These are phyloP conservation scores for Wallacemonas rigidus DNA, from an alignment of 208 protist genomes.

Conservation along the genomic window DNA sequence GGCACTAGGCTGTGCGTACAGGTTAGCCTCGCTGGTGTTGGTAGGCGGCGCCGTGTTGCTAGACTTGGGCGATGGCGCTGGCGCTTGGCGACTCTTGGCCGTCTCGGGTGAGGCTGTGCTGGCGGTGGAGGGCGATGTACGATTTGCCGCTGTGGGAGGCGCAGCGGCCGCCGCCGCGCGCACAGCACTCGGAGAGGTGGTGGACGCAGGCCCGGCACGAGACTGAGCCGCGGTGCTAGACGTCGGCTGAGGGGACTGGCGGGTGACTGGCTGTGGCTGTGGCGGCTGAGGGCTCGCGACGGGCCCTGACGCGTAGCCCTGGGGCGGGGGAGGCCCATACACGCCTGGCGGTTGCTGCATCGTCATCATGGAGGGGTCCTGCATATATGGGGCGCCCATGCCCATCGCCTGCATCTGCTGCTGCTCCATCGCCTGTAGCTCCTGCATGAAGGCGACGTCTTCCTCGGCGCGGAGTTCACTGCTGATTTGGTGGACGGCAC, in stretches of 20 bases:
- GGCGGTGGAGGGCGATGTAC: neutral
- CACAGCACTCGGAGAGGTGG: no score
- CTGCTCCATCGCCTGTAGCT: conserved; percentile 38
- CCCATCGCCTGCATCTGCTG: conserved; percentile 41
- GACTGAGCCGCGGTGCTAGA: neutral
- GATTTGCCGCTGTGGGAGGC: neutral
- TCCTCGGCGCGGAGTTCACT: conserved; percentile 17
- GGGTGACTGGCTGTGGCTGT: neutral
- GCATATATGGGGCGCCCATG: neutral
- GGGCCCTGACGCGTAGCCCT: neutral
- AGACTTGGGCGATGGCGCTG: neutral
- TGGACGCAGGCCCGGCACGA: neutral
- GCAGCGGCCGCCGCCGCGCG: no score
- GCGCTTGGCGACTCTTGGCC: neutral
- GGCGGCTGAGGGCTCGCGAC: neutral
- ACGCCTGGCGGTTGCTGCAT: neutral
- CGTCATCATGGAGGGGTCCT: conserved; percentile 4
- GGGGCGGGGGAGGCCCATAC: neutral
- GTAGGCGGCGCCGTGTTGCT: neutral
- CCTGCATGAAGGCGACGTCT: conserved; percentile 3
- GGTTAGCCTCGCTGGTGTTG: neutral
- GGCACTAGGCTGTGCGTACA: neutral
- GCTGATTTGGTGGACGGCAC: conserved; percentile 28
- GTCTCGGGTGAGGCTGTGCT: neutral
- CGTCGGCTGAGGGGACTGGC: neutral